Percentiles rank a stretch among this genome's conserved stretches.
Conservation (phyloP, 2,329 filamentous ascomycete genomes). For the Chaetoscypha palmicola region DNA sequence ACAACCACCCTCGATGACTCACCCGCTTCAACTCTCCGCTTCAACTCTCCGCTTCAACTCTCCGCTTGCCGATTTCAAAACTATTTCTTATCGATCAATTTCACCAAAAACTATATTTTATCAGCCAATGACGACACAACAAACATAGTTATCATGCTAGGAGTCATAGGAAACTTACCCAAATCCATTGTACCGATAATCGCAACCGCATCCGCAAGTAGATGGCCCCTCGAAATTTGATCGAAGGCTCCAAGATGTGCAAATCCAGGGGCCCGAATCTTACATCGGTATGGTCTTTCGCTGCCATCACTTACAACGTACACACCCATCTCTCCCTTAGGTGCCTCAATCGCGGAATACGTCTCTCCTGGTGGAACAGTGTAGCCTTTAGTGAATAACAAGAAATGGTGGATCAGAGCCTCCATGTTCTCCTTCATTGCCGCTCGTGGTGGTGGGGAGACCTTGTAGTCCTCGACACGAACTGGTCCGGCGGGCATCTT, state of each 20-base stretch:
- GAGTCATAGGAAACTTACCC: slow-evolving; percentile 47
- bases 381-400: slow-evolving; percentile 98
- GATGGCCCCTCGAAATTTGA: slow-evolving; percentile 83
- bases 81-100: slow-evolving; percentile 44
- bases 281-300: slow-evolving; percentile 94
- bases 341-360: slow-evolving; percentile 97
- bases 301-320: slow-evolving; percentile 93
- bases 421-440: slow-evolving; percentile 99
- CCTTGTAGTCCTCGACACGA: slow-evolving; percentile 97
- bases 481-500: slow-evolving; percentile 95
- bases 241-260: slow-evolving; percentile 93
- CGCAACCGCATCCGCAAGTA: slow-evolving; percentile 92
- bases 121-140: slow-evolving; percentile 16
- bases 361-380: slow-evolving; percentile 95
- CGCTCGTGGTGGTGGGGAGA: slow-evolving; percentile 86
- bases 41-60: too few relatives aligned
- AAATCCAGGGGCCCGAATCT: slow-evolving; percentile 94
- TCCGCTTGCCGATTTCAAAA: too few relatives aligned
- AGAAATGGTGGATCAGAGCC: slow-evolving; percentile 97
- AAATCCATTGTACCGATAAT: slow-evolving; percentile 89
- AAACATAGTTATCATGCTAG: slow-evolving; percentile 3
- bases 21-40: too few relatives aligned
- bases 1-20: slow-evolving; percentile 7
- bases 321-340: slow-evolving; percentile 99
- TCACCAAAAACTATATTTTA: slow-evolving; percentile 34